Base-by-base conservation (phyloP, 1,284 basidiomycete species). In the Cutaneotrichosporon sp. region DNA sequence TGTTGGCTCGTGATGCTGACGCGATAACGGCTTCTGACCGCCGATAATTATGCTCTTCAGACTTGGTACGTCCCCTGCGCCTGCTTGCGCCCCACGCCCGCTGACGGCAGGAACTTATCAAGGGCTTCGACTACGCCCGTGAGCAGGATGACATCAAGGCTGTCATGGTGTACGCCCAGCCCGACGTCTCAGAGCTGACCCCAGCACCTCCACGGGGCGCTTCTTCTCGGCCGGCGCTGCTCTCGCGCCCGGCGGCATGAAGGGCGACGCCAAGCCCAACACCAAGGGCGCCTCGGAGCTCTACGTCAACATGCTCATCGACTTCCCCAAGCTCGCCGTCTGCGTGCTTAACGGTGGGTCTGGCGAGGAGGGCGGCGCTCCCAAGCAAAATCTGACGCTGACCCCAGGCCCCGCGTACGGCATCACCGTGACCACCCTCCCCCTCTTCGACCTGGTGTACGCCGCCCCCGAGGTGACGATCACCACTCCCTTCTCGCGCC, bases 361-460 rank as follows among this genome's bases (percentile, higher is more conserved):
- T 16, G 25, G 52, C 6, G 29, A 8, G 46, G 6, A 25, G 46
- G 1, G 18, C 22, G 25, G n/a, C n/a, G n/a, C n/a, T n/a, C n/a
- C n/a, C n/a, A n/a, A n/a, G n/a, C n/a, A n/a, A n/a, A n/a, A n/a
- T 7, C 36, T 38, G 36, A 5, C 36, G 16, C 59, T 51, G 47
- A 55, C 51, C 1, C 5, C 24, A 60, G 64, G 64, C 53, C 64
- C 64, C 36, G 64, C 64, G 13, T 66, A 63, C 38, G 64, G 64
- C 18, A 61, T 66, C 56, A 34, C 59, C 10, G 64, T 66, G 20
- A 66, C 64, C 16, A 63, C 61, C 7, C 64, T 66, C 24, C 64
- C 64, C 20, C 61, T 61, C 45, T 66, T 63, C 54, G 64, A 66
- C 54, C 59, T 66, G 11, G 59, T 66, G 20, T 66, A 66, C 61